phyloP scores from a whole-genome alignment of 768 basidiomycete genomes.

The Rhizopogon rudus region DNA sequence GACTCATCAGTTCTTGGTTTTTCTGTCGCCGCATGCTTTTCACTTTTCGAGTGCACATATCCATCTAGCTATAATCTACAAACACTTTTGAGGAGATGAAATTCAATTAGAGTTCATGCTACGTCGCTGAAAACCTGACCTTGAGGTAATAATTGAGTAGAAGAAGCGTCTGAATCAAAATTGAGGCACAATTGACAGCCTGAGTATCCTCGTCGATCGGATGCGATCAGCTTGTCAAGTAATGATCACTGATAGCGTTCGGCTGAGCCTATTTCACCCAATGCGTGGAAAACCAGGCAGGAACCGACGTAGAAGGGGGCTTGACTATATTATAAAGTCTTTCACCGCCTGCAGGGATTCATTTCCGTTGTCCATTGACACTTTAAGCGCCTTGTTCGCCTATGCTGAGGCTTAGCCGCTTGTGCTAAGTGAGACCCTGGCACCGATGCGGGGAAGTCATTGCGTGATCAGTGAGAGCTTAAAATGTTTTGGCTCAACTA shows the following conservation, averaged over 20 bases:
- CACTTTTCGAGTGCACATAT: slow-evolving; percentile 11
- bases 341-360: neutral
- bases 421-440: neutral
- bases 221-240: neutral
- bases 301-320: too few relatives aligned
- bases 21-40: slow-evolving; percentile 7
- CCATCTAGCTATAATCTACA: slow-evolving; percentile 14
- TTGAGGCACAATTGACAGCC: slow-evolving; percentile 1
- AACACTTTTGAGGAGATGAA: slow-evolving; percentile 5
- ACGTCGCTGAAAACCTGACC: too few relatives aligned
- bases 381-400: neutral
- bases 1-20: slow-evolving; percentile 14
- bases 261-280: neutral
- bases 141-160: neutral
- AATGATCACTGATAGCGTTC: neutral
- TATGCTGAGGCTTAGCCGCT: neutral
- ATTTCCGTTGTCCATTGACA: neutral
- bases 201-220: neutral
- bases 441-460: too few relatives aligned
- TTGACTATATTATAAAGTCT: too few relatives aligned
- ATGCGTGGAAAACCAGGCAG: too few relatives aligned
- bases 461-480: neutral
- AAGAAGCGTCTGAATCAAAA: slow-evolving; percentile 1
- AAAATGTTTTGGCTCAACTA: neutral
- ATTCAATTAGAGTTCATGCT: slow-evolving; percentile 1